Conservation (phyloP, 1,139 yeast species). For the Blastobotrys indianensis region DNA sequence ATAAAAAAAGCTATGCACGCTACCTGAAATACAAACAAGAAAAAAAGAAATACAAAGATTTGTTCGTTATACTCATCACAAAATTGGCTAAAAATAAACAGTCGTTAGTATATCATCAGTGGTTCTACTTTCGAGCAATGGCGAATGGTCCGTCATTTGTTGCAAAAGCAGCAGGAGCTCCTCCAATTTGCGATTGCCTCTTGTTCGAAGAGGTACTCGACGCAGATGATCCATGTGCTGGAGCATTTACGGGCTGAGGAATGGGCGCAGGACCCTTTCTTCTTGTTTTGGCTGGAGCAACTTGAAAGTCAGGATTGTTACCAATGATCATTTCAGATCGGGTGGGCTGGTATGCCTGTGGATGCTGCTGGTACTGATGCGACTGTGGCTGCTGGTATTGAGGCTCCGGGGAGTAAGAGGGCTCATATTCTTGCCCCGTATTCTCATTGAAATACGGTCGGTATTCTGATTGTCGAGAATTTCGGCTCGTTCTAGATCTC, state of each 20-base stretch:
- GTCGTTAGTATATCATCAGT: too few relatives aligned
- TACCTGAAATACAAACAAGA: neutral
- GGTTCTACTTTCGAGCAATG: neutral
- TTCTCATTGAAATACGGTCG: constrained; percentile 9
- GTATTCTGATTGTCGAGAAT: neutral
- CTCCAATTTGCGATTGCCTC: constrained; percentile 3
- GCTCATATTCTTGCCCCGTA: constrained; percentile 6
- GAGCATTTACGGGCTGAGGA: neutral
- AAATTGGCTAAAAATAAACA: too few relatives aligned
- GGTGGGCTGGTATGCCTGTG: constrained; percentile 15
- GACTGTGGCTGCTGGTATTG: constrained; percentile 8
- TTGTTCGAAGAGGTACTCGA: constrained; percentile 1
- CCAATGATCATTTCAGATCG: constrained; percentile 28
- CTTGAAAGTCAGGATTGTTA: constrained; percentile 33
- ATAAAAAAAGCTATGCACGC: too few relatives aligned
- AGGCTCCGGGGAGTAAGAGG: constrained; percentile 5
- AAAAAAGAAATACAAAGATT: constrained; percentile 1
- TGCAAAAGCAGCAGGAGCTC: constrained; percentile 15
- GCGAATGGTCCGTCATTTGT: constrained; percentile 14
- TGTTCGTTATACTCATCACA: too few relatives aligned
- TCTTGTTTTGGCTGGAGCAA: constrained; percentile 16
- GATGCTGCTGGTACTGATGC: constrained; percentile 31
- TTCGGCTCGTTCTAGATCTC: neutral
- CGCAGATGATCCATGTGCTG: constrained; percentile 3
- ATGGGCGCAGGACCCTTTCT: neutral